Base-by-base conservation (phyloP, 371 early-diverging fungal genomes). In the Cladochytrium tenue region DNA sequence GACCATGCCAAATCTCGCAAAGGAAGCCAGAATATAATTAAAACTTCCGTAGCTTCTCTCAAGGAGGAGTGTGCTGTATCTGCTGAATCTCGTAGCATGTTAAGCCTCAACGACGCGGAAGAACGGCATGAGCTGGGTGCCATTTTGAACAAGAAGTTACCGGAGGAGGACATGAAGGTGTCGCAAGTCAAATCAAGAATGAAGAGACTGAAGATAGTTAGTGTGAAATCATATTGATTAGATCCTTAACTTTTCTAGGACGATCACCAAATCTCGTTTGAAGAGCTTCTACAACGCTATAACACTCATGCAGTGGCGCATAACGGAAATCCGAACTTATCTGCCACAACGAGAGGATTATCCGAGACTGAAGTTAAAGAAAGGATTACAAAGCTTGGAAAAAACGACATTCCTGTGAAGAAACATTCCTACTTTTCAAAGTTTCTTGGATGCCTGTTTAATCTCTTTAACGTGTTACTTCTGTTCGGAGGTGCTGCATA, bases 381-480 rank as follows among this genome's bases (percentile, higher is more conserved):
- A 3, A n/a, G 62, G 15, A 53, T 62, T 0, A 25, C 53, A 27
- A 10, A 53, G 26, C 32, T 61, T 10, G 75, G 75, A 1, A 36
- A 34, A 25, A 74, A 74, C 56, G 27, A 28, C 1, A 27, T 71
- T 13, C 62, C 75, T 1, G 55, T 62, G 3, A 64, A 64, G 32
- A 62, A 51, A 33, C 64, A 68, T 59, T 51, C 51, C 4, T 57
- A 63, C 17, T 53, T 62, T 30, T 68, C 72, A 51, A 62, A 67
- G 36, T 78, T 74, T 43, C 43, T 78, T 3, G 77, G 78, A 68
- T 75, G 78, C 58, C 63, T 83, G 56, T 73, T 66, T 15, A 77
- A 73, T 34, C 60, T 80, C 0, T 83, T 83, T 70, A 83, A 83
- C 58, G 61, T 83, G 10, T 60, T 83, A 1, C 68, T 83, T 5